Evolutionary conservation across 1,139 yeast genomes (phyloP), one percentile per base, ranked within the genome.

Genomic region (Saccharomycopsis crataegensis): DNA sequence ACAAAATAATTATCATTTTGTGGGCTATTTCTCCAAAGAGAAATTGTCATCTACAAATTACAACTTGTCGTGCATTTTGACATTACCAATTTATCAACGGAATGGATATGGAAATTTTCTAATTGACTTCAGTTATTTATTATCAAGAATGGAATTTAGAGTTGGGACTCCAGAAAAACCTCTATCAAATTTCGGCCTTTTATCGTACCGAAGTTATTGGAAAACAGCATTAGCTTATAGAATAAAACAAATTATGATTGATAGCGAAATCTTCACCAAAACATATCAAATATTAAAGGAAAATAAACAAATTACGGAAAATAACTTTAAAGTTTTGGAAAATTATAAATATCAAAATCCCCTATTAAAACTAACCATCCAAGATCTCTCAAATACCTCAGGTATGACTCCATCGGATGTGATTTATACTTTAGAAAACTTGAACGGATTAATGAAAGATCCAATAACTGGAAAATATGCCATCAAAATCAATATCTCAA

Each of bases 151-250:
- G 56, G 99, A 94, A 65, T 84, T 84, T 56, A 93, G 91, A 66
- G 80, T 83, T 2, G 99, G 99, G 0, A 89, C 97, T 0, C 99
- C 99, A 0, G 99, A 93, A 69, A 94, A 94, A 64, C 99, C 99
- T 1, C 74, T 93, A 37, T 89, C 97, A 0, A 98, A 93, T 75
- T 76, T 93, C 64, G 99, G 99, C 38, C 74, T 93, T 40, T 75
- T 93, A 49, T 87, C 96, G 3, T 93, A 94, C 66, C 82, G 99
- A 67, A 97, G 98, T 0, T 94, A 79, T 66, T 93, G 99, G 99
- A 51, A 49, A 41, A 46, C 46, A 6, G 52, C 54, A 4, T 17
- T 57, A n/a, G 49, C 59, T 12, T 43, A 33, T 11, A 22, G 43
- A 22, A 48, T 57, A 8, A 43, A 47, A 34, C 44, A 54, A 7